A percentile compares a stretch with the other conserved stretches of the same genome.
phyloP scores from a whole-genome alignment of 2,329 filamentous ascomycete genomes.

The Reticulascus tulasneorum region DNA sequence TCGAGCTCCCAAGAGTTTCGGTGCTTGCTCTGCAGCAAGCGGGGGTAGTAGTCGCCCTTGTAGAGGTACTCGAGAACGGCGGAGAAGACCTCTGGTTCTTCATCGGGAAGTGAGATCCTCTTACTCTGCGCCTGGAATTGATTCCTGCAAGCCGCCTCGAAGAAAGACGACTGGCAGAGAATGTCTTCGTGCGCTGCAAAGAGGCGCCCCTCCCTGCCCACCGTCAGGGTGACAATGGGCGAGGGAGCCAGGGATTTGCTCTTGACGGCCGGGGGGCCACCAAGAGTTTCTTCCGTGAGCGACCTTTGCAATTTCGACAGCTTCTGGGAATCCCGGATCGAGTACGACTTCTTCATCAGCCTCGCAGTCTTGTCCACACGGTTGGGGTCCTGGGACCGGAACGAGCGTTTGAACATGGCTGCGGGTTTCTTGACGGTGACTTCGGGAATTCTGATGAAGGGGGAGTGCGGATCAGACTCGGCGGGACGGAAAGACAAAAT shows the following conservation, averaged over 20 bases:
- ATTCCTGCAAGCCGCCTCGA: constrained; percentile 63
- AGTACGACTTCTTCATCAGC: constrained; percentile 65
- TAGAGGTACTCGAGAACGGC: constrained; percentile 94
- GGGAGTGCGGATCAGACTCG: constrained; percentile 13
- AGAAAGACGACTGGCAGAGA: constrained; percentile 80
- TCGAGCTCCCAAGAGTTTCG: constrained; percentile 88
- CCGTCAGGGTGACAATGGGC: constrained; percentile 81
- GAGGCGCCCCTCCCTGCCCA: constrained; percentile 79
- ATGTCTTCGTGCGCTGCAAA: constrained; percentile 96
- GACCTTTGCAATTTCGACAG: constrained; percentile 82
- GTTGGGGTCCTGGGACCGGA: constrained; percentile 66
- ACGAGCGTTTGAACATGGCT: constrained; percentile 89
- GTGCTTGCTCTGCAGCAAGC: constrained; percentile 81
- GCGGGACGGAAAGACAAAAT: constrained; percentile 25
- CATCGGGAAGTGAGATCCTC: constrained; percentile 68
- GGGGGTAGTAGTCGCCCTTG: constrained; percentile 93
- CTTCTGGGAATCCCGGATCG: constrained; percentile 70
- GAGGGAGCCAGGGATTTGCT: constrained; percentile 38
- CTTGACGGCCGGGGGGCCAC: constrained; percentile 29
- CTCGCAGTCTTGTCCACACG: constrained; percentile 86
- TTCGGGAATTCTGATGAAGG: constrained; percentile 8
- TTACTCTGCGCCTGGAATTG: constrained; percentile 73
- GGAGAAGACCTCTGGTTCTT: constrained; percentile 90
- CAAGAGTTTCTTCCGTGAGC: constrained; percentile 54
- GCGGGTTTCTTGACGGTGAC: constrained; percentile 23